A percentile compares a stretch with the other conserved stretches of the same genome.
Conservation (phyloP, 352 stramenopile genomes). For the Phytophthora tubulina region DNA sequence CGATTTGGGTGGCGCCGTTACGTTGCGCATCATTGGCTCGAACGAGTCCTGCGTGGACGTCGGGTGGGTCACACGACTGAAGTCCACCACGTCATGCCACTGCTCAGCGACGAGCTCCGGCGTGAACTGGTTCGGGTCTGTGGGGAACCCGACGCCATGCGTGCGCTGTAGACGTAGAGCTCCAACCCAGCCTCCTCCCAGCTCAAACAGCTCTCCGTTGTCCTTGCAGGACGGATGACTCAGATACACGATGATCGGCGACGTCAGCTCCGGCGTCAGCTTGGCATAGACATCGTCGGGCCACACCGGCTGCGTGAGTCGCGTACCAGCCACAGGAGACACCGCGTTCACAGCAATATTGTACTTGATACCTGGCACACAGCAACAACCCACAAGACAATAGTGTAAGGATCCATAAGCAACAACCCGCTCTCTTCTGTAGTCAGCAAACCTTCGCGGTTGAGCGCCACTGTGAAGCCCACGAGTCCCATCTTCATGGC, state of each 20-base stretch:
- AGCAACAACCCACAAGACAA: conserved; percentile 6
- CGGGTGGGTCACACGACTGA: conserved; percentile 74
- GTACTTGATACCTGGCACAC: conserved; percentile 69
- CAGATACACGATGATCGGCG: conserved; percentile 74
- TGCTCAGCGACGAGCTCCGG: conserved; percentile 75
- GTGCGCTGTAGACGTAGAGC: conserved; percentile 74
- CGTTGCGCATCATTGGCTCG: conserved; percentile 81
- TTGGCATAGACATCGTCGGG: conserved; percentile 64
- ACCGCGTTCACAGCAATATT: conserved; percentile 81
- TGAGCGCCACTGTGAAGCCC: conserved; percentile 74
- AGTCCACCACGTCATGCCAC: conserved; percentile 71
- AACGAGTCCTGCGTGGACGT: conserved; percentile 79
- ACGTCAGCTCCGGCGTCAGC: conserved; percentile 70
- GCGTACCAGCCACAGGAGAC: conserved; percentile 70
- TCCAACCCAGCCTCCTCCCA: conserved; percentile 74
- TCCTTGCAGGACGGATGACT: conserved; percentile 65
- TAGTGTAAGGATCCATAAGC: conserved; percentile 5
- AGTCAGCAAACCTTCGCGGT: conserved; percentile 59
- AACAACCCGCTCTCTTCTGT: background rate
- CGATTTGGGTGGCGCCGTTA: conserved; percentile 56
- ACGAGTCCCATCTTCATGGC: conserved; percentile 82
- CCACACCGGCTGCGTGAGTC: conserved; percentile 74
- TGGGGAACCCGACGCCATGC: conserved; percentile 76
- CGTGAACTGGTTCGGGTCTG: conserved; percentile 63
- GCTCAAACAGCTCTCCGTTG: conserved; percentile 65